These are phyloP conservation scores for Komagataella pseudopastoris DNA, from an alignment of 805 yeast species.

Conservation along the genomic window DNA sequence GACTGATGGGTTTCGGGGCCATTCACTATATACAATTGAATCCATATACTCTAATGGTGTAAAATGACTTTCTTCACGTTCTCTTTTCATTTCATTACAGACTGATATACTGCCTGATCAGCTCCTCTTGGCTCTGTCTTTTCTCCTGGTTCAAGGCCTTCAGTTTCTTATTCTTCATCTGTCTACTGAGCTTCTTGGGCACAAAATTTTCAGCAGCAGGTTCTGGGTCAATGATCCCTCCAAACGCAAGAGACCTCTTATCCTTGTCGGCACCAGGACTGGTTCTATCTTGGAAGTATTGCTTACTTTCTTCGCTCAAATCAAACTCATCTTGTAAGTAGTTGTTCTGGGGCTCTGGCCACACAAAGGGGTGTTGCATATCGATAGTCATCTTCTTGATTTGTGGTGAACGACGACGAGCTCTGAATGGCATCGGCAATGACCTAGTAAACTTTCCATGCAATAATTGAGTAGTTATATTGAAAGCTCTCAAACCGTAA, in stretches of 20 bases:
- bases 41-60: background rate
- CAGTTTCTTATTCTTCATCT: constrained; percentile 29
- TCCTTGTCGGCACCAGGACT: constrained; percentile 51
- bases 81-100: constrained; percentile 12
- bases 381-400: constrained; percentile 94
- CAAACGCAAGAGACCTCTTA: constrained; percentile 62
- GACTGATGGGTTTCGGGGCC: background rate
- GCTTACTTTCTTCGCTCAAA: constrained; percentile 30
- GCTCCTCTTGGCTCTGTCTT: constrained; percentile 15
- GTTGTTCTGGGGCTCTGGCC: constrained; percentile 61
- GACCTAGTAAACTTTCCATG: constrained; percentile 55
- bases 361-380: constrained; percentile 88
- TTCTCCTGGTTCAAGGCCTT: constrained; percentile 14
- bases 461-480: constrained; percentile 73
- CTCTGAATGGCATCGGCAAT: constrained; percentile 36
- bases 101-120: constrained; percentile 27
- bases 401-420: constrained; percentile 69
- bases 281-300: constrained; percentile 36
- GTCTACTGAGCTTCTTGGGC: constrained; percentile 32
- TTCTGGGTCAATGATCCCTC: constrained; percentile 44
- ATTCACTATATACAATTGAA: background rate
- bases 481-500: constrained; percentile 82
- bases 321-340: constrained; percentile 17
- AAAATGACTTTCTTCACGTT: background rate
- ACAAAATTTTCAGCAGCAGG: constrained; percentile 55